Evolutionary conservation across 495 filamentous ascomycete species (phyloP).

Genomic region (Annulohypoxylon bovei): DNA sequence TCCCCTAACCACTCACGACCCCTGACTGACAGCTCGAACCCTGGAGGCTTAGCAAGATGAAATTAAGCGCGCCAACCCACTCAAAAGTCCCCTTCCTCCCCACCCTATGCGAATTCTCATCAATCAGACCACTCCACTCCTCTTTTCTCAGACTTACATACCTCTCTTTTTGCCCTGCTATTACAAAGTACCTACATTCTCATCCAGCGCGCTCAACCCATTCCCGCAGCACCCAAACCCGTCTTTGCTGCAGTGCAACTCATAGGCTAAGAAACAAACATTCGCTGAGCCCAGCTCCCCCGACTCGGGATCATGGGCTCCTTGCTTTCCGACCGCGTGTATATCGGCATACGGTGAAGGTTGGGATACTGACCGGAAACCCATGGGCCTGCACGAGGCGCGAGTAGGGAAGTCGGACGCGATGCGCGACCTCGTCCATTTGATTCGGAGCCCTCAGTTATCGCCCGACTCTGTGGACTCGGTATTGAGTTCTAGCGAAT

Average conservation of each 20-base stretch:
- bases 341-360: conserved; percentile 40
- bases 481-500: conserved; percentile 16
- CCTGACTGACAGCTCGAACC: conserved; percentile 10
- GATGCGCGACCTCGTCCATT: conserved; percentile 35
- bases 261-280: neutral
- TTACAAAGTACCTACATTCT: neutral
- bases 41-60: conserved; percentile 25
- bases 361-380: conserved; percentile 25
- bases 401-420: conserved; percentile 26
- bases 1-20: conserved; percentile 1
- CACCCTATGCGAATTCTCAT: conserved; percentile 21
- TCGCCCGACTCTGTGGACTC: conserved; percentile 34
- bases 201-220: conserved; percentile 7
- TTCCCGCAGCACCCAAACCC: neutral
- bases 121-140: conserved; percentile 28
- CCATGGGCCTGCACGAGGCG: conserved; percentile 31
- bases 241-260: conserved; percentile 21
- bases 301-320: conserved; percentile 42
- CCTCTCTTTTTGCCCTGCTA: neutral
- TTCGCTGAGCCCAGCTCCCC: conserved; percentile 28
- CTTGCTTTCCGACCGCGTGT: conserved; percentile 33
- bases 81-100: conserved; percentile 21
- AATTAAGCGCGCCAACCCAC: conserved; percentile 39
- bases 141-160: conserved; percentile 20
- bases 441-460: conserved; percentile 28